Evolutionary conservation across 148 eudicot genomes (phyloP).

Genomic region (Euryodendron excelsum): DNA sequence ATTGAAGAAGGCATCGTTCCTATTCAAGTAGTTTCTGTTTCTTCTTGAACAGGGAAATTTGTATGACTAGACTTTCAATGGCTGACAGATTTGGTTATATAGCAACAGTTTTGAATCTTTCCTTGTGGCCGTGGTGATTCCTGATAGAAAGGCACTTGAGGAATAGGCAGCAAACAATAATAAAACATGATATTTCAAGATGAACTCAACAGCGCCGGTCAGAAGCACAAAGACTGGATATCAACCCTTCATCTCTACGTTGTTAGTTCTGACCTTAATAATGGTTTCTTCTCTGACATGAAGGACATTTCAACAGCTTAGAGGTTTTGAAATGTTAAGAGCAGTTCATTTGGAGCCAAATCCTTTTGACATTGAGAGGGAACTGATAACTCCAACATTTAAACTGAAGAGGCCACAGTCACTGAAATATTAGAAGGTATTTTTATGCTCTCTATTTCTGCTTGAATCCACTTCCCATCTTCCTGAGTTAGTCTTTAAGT

Average conservation of each 20-base stretch:
- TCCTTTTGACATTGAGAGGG: conserved; percentile 85
- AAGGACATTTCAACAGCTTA: conserved; percentile 46
- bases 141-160: conserved; percentile 76
- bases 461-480: background rate
- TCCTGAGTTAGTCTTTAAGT: background rate
- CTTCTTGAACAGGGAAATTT: background rate
- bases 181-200: conserved; percentile 55
- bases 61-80: background rate
- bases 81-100: conserved; percentile 78
- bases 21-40: conserved; percentile 16
- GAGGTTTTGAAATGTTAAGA: conserved; percentile 85
- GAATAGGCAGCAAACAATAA: conserved; percentile 69
- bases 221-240: conserved; percentile 56
- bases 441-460: background rate
- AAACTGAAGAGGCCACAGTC: conserved; percentile 92
- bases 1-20: conserved; percentile 64
- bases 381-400: conserved; percentile 94
- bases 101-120: conserved; percentile 96
- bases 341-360: conserved; percentile 71
- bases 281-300: conserved; percentile 5
- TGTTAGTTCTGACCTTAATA: background rate
- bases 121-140: conserved; percentile 89
- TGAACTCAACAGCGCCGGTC: conserved; percentile 73
- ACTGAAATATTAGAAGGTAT: conserved; percentile 87
- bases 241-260: background rate